These are phyloP conservation scores for Blepharisma undulans DNA, from an alignment of 169 alveolate genomes.

Conservation along the genomic window DNA sequence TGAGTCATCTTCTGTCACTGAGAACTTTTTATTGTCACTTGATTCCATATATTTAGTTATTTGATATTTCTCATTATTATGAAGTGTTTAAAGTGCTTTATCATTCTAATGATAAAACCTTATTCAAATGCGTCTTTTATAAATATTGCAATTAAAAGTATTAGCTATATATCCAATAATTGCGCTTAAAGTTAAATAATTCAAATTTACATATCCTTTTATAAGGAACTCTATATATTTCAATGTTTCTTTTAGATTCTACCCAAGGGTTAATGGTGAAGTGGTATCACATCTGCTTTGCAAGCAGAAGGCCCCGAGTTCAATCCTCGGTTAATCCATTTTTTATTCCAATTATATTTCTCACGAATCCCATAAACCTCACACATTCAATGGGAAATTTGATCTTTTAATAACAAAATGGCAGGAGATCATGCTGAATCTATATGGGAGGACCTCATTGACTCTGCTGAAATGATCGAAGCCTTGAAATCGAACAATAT, in stretches of 20 bases:
- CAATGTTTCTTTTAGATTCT: neutral
- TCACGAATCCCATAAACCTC: neutral
- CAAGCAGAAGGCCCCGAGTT: conserved; percentile 86
- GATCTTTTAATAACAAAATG: neutral
- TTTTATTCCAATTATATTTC: neutral
- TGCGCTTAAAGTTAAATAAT: too few relatives aligned
- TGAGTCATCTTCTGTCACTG: neutral
- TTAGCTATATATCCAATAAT: too few relatives aligned
- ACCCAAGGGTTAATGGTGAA: conserved; percentile 70
- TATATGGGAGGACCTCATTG: conserved; percentile 20
- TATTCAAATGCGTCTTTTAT: neutral
- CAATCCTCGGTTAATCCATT: conserved; percentile 79
- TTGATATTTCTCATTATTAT: neutral
- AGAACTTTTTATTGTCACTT: neutral
- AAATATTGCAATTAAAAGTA: too few relatives aligned
- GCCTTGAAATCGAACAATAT: conserved; percentile 49
- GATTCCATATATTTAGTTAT: neutral
- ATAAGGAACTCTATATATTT: neutral
- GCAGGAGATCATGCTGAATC: neutral
- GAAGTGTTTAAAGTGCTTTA: neutral
- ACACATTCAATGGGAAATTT: neutral
- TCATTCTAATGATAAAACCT: neutral
- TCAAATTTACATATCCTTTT: too few relatives aligned
- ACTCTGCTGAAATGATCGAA: conserved; percentile 39
- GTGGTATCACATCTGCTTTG: conserved; percentile 84